Evolutionary conservation across 805 yeast species (phyloP), one percentile per base, ranked within the genome.

Genomic region (Candida nitratophila): DNA sequence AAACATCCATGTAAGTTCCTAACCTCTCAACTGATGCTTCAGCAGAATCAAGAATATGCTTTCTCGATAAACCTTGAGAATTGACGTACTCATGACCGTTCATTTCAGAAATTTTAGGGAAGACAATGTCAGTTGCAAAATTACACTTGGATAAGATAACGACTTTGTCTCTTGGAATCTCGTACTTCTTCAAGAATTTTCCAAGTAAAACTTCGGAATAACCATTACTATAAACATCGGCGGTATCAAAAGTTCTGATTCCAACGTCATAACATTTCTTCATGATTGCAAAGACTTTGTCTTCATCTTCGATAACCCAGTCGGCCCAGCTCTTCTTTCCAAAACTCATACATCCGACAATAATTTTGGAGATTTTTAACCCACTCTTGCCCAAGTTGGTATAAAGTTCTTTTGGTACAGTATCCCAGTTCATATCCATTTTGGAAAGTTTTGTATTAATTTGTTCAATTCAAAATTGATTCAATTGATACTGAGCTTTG

Each of bases 311-410:
- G 37, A 66, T 47, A 33, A 71, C 68, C 75, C 75, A 72, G 15
- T 63, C 64, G 2, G 63, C 63, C 74, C 74, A 72, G 3, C 42
- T 35, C 47, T 69, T 70, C 16, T 46, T 44, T 11, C 82, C 81
- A 50, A 60, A 73, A 2, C 75, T 59, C 82, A 76, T 76, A 50
- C 79, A 74, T 9, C 82, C 83, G 10, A 76, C 70, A 43, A 77
- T 64, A 21, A 76, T 54, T 33, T 67, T 66, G 31, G 81, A 70
- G 32, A 77, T 64, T 47, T 68, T 66, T 34, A 77, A 61, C 2
- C 82, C 82, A 1, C 78, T 67, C 16, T 56, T 51, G 6, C 80
- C 81, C 3, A 64, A 46, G 29, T 46, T 45, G 16, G 55, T 48
- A 36, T 53, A 55, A 14, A 52, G 42, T 1, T 48, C 43, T 27